A percentile compares a stretch with the other conserved stretches of the same genome.
phyloP scores from a whole-genome alignment of 2,329 filamentous ascomycete genomes.

The Stagonosporopsis vannaccii region DNA sequence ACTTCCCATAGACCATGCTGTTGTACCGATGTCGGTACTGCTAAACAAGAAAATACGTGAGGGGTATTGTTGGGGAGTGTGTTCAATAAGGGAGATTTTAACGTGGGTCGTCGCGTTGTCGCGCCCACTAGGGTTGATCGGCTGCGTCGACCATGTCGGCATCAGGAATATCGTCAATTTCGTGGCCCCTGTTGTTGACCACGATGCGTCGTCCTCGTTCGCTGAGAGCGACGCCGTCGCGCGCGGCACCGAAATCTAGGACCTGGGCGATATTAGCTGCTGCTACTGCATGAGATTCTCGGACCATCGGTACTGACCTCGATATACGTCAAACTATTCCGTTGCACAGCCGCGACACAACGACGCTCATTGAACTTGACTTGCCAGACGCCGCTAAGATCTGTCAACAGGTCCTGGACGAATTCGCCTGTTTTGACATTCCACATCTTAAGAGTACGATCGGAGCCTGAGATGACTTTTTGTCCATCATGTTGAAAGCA shows the following conservation, averaged over 20 bases:
- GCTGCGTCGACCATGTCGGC: slow-evolving; percentile 39
- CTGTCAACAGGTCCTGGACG: slow-evolving; percentile 88
- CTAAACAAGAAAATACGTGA: slow-evolving; percentile 17
- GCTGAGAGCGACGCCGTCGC: slow-evolving; percentile 81
- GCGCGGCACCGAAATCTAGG: slow-evolving; percentile 92
- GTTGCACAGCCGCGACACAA: slow-evolving; percentile 95
- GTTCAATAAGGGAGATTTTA: slow-evolving; percentile 16
- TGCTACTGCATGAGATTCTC: neutral
- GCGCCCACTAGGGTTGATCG: slow-evolving; percentile 30
- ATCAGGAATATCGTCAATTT: slow-evolving; percentile 46
- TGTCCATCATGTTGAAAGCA: slow-evolving; percentile 98
- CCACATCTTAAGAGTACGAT: slow-evolving; percentile 98
- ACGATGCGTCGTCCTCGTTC: slow-evolving; percentile 80
- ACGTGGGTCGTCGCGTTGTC: neutral
- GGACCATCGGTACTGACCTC: slow-evolving; percentile 63
- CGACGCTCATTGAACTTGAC: slow-evolving; percentile 95
- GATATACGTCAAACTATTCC: slow-evolving; percentile 90
- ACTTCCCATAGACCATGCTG: slow-evolving; percentile 10
- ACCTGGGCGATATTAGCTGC: slow-evolving; percentile 67
- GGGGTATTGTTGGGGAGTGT: slow-evolving; percentile 45
- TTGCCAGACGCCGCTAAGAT: slow-evolving; percentile 97
- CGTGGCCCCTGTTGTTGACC: slow-evolving; percentile 53
- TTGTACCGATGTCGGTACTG: slow-evolving; percentile 13
- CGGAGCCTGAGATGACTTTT: slow-evolving; percentile 95
- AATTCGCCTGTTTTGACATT: slow-evolving; percentile 91